phyloP scores from a whole-genome alignment of 345 rosid genomes.

The Melastoma malabathricum region DNA sequence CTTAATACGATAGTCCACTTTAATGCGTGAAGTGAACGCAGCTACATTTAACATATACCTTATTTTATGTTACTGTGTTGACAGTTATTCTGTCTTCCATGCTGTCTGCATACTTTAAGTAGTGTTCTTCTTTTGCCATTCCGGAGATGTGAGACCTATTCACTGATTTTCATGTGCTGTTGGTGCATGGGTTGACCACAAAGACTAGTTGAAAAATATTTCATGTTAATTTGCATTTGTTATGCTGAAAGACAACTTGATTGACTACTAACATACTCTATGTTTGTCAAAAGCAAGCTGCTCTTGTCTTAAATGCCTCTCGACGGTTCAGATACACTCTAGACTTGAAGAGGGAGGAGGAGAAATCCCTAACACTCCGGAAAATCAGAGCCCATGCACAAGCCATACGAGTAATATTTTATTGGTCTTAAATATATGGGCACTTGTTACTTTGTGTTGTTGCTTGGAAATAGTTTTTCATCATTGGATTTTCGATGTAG shows the following conservation, averaged over 20 bases:
- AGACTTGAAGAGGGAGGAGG: conserved; percentile 83
- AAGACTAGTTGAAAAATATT: no score
- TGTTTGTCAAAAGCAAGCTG: conserved; percentile 65
- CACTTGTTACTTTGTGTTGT: not conserved
- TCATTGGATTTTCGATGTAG: conserved; percentile 18
- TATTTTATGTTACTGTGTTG: no score
- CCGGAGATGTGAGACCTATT: no score
- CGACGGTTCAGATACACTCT: conserved; percentile 92
- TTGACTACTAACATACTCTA: not conserved
- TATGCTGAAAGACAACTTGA: not conserved
- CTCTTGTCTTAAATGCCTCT: conserved; percentile 91
- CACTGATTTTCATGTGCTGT: no score
- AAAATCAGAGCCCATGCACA: conserved; percentile 90
- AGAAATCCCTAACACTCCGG: conserved; percentile 42
- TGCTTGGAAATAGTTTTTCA: not conserved
- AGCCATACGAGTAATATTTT: conserved; percentile 56
- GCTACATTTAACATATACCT: no score
- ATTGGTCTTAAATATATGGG: not conserved
- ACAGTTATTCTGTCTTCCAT: no score
- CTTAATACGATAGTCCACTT: no score
- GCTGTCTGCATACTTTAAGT: no score
- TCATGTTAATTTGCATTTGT: no score
- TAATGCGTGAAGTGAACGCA: no score
- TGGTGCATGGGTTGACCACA: no score
- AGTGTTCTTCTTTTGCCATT: no score